phyloP scores from a whole-genome alignment of 2,329 filamentous ascomycete species.

The Karstenula rhodostoma region DNA sequence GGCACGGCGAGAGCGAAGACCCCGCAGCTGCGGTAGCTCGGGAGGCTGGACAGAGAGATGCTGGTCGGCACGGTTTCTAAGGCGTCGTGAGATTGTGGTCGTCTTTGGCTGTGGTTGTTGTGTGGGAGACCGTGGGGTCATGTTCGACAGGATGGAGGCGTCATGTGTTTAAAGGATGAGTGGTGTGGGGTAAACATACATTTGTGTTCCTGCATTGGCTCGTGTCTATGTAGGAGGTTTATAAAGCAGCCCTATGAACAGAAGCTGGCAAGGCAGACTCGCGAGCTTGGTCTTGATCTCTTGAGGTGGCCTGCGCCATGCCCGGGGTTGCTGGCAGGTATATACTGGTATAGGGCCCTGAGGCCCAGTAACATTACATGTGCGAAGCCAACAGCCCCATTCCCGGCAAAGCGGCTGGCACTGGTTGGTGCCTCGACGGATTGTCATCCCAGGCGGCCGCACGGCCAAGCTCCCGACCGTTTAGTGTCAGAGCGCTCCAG shows the following conservation, averaged over 20 bases:
- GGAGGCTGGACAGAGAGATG: constrained; percentile 39
- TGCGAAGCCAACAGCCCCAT: constrained; percentile 41
- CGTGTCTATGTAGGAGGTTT: constrained; percentile 28
- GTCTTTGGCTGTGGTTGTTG: constrained; percentile 37
- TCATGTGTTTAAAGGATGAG: constrained; percentile 37
- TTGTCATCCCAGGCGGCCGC: constrained; percentile 40
- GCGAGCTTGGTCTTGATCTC: constrained; percentile 35
- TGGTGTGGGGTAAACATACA: constrained; percentile 47
- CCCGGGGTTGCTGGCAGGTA: constrained; percentile 42
- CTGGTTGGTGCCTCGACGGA: constrained; percentile 51
- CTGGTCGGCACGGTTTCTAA: constrained; percentile 42
- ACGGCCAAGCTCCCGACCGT: constrained; percentile 48
- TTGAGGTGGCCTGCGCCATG: constrained; percentile 44
- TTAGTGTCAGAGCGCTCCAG: constrained; percentile 43
- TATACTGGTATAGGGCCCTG: constrained; percentile 44
- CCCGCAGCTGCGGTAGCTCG: constrained; percentile 40
- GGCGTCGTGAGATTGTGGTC: constrained; percentile 46
- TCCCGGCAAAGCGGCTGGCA: constrained; percentile 48
- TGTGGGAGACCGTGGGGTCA: constrained; percentile 46
- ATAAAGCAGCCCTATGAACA: constrained; percentile 40
- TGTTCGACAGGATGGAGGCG: constrained; percentile 38
- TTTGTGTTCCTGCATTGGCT: constrained; percentile 36
- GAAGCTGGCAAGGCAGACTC: constrained; percentile 43
- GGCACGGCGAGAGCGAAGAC: constrained; percentile 42
- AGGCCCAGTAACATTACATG: constrained; percentile 40